A percentile compares a stretch with the other conserved stretches of the same genome.
Conservation (phyloP, 2,329 filamentous ascomycete genomes). For the Colletotrichum sp. region DNA sequence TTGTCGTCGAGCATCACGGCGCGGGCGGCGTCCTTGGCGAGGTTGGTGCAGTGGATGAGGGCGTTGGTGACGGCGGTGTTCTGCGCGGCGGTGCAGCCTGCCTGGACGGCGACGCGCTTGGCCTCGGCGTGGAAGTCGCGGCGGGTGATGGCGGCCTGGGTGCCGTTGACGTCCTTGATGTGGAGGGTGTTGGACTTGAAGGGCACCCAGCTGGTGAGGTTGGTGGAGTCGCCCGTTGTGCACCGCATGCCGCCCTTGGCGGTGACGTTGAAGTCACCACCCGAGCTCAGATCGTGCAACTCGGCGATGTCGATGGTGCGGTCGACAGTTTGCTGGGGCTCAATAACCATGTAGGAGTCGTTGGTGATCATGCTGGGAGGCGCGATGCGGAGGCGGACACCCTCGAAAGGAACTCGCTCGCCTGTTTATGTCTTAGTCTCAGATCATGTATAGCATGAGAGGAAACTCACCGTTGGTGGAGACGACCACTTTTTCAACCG, state of each 20-base stretch:
- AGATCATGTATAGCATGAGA: neutral
- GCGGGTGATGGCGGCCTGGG: slow-evolving; percentile 52
- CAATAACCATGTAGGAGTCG: slow-evolving; percentile 51
- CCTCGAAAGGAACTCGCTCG: slow-evolving; percentile 42
- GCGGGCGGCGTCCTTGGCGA: slow-evolving; percentile 52
- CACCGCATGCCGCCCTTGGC: slow-evolving; percentile 58
- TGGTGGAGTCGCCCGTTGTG: slow-evolving; percentile 51
- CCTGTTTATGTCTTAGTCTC: neutral
- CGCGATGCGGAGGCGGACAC: slow-evolving; percentile 52
- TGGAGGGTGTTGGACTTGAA: slow-evolving; percentile 63
- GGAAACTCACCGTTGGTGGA: slow-evolving; percentile 41
- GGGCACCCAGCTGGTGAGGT: slow-evolving; percentile 54
- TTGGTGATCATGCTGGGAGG: slow-evolving; percentile 41
- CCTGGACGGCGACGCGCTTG: slow-evolving; percentile 54
- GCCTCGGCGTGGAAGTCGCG: slow-evolving; percentile 41
- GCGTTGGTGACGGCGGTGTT: slow-evolving; percentile 46
- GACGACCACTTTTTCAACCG: slow-evolving; percentile 54
- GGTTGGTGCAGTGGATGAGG: slow-evolving; percentile 53
- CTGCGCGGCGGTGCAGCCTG: slow-evolving; percentile 54
- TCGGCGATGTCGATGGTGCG: slow-evolving; percentile 55
- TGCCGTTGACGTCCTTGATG: slow-evolving; percentile 58
- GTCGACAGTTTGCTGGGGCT: slow-evolving; percentile 49
- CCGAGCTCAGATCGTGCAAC: slow-evolving; percentile 50
- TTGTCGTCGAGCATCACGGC: neutral
- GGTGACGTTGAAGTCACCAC: slow-evolving; percentile 57